Conservation (phyloP, 495 filamentous ascomycete species). For the Thermothielavioides terrestris region DNA sequence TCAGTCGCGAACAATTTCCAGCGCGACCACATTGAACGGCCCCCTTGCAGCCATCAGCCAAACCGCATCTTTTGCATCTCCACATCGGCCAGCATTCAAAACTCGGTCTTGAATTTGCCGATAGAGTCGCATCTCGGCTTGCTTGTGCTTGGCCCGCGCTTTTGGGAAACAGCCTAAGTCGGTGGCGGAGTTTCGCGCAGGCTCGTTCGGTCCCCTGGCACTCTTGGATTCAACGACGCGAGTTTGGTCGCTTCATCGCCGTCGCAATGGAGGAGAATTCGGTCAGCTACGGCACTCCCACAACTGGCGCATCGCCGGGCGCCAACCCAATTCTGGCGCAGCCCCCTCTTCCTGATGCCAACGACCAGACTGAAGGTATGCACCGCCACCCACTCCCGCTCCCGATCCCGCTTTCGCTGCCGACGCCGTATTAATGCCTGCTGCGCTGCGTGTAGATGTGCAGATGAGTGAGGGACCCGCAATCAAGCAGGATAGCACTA, state of each 20-base stretch:
- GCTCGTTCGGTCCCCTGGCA: too few species aligned
- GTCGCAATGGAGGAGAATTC: constrained; percentile 47
- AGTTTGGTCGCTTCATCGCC: constrained; percentile 8
- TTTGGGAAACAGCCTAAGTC: neutral
- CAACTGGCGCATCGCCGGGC: constrained; percentile 41
- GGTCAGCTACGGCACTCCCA: constrained; percentile 46
- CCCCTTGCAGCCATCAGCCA: constrained; percentile 14
- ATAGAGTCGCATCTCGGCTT: neutral
- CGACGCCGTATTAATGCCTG: neutral
- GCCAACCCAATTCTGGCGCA: constrained; percentile 46
- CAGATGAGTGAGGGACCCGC: constrained; percentile 46
- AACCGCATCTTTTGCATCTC: constrained; percentile 11
- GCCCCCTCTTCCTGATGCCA: constrained; percentile 35
- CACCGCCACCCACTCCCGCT: neutral
- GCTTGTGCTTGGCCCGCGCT: neutral
- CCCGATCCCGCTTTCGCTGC: too few species aligned
- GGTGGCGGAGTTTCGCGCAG: too few species aligned
- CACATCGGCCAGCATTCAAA: constrained; percentile 7
- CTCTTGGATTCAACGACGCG: neutral
- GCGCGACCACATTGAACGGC: constrained; percentile 25
- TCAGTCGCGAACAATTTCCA: constrained; percentile 29
- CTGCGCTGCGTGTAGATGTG: constrained; percentile 35
- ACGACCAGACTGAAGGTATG: constrained; percentile 30
- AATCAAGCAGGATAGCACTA: constrained; percentile 46
- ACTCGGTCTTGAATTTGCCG: constrained; percentile 1